Evolutionary conservation across 2,329 filamentous ascomycete genomes (phyloP), one percentile per base, ranked within the genome.

Genomic region (Lecanicillium sp.): DNA sequence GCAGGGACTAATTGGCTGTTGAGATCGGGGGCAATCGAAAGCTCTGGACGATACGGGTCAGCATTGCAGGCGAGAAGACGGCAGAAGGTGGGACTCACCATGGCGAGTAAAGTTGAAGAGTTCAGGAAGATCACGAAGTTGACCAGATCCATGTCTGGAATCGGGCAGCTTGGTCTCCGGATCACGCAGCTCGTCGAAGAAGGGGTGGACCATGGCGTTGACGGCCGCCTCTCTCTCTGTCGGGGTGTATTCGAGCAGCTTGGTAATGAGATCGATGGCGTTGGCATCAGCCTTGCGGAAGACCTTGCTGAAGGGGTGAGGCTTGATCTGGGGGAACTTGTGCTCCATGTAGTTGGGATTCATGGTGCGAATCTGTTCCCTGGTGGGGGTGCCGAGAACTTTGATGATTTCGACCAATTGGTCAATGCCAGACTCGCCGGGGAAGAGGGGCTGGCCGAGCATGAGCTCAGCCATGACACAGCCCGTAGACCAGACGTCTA

Each of bases 341-440:
- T 98, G 93, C 73, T 98, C 93, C 93, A 98, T 98, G 71, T 98
- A 98, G 71, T 98, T 98, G 51, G 93, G 93, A 70, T 98, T 98
- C 93, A 98, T 98, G 56, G 93, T 98, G 58, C 93, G 87, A 62
- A 98, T 98, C 70, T 98, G 93, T 67, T 98, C 93, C 55, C 93
- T 81, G 29, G 93, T 97, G 15, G 93, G 93, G 15, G 93, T 98
- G 51, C 93, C 93, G 52, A 98, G 75, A 45, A 98, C 91, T 73
- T 98, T 98, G 78, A 98, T 98, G 66, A 98, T 98, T 70, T 98
- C 93, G 38, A 98, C 93, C 41, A 98, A 76, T 67, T 98, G 93
- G 65, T 98, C 93, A 62, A 98, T 98, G 55, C 93, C 93, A 40
- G 93, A 98, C 70, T 98, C 93, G 60, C 93, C 93, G 21, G 93